Evolutionary conservation across 176 grass and related monocot genomes (phyloP), one percentile per base, ranked within the genome.

Genomic region (Avena atlantica): DNA sequence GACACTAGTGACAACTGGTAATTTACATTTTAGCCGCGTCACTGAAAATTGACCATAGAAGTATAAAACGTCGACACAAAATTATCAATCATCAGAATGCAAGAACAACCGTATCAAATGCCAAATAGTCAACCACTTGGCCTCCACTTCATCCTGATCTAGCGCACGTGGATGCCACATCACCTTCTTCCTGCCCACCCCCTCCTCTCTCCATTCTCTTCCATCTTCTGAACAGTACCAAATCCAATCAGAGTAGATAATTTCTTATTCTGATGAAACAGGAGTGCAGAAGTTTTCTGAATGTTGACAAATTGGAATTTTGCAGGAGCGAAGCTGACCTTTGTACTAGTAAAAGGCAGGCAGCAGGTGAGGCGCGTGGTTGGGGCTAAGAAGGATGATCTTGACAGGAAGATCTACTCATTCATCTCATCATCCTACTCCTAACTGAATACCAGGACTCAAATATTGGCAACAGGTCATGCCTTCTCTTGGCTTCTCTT

Each of bases 311-410:
- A n/a, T 63, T 86, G 31, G 44, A 51, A 47, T 80, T 83, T 72
- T 76, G 40, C 73, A 95, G 90, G 93, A 88, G 86, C 89, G 0
- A 95, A 91, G 93, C 95, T 91, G 3, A 93, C 95, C 10, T 93
- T 97, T 55, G 78, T 94, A 6, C 64, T 95, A 17, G 59, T 86
- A 27, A 92, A 92, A 82, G 78, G 78, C 9, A 86, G 89, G 31
- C 56, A 88, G 53, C 90, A 95, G 69, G 84, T 95, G 21, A 84
- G 83, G 27, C 85, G 87, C 13, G 68, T 98, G 67, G 86, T 95
- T 10, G 91, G 89, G 55, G 91, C 91, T 6, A 92, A 84, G 80
- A 95, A 95, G 86, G 89, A 95, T 29, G 93, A 98, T 4, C 95
- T 98, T 29, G 93, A 93, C 76, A 92, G 67, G 85, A 93, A 90